Evolutionary conservation across 1,139 yeast genomes (phyloP), one percentile per base, ranked within the genome.

Genomic region (Diutina siamensis): DNA sequence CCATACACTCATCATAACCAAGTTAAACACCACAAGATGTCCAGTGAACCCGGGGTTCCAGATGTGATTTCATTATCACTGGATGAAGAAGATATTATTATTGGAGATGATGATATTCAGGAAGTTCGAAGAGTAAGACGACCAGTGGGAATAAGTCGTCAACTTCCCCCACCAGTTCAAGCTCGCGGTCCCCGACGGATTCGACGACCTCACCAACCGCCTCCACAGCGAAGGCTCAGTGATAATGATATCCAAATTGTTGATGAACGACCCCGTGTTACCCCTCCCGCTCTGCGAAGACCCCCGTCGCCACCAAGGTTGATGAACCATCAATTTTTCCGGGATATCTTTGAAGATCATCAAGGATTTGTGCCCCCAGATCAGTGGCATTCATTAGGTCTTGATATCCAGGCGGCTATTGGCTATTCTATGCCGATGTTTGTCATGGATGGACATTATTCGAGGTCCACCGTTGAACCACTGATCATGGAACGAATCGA

Each of bases 401-500:
- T 25, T n/a, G 34, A 31, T n/a, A 12, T 31, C 15, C 34, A 10
- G 13, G 12, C 34, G 13, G 34, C 15, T 9, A 31, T 31, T 31
- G 34, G 34, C 4, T 31, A 10, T n/a, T 31, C 34, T 7, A 31
- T 31, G 34, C 34, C 34, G 15, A 31, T 31, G 34, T 31, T 31
- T 31, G 34, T 9, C 15, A 7, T 25, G 28, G 34, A 31, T 31
- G 15, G 15, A 12, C 15, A 9, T 12, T n/a, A 31, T n/a, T 13
- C 34, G 4, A n/a, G 15, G 4, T n/a, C 15, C 13, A 32, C 25
- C 7, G 22, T 38, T 12, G 33, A 25, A 27, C 31, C 32, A 7
- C 42, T 38, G 2, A 67, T 71, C 13, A 61, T 71, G 67, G 64
- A 59, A 45, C 54, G 73, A 33, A 69, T 70, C 12, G 74, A 68